Base-by-base conservation (phyloP, 1,284 basidiomycete genomes). In the Malassezia globosa region DNA sequence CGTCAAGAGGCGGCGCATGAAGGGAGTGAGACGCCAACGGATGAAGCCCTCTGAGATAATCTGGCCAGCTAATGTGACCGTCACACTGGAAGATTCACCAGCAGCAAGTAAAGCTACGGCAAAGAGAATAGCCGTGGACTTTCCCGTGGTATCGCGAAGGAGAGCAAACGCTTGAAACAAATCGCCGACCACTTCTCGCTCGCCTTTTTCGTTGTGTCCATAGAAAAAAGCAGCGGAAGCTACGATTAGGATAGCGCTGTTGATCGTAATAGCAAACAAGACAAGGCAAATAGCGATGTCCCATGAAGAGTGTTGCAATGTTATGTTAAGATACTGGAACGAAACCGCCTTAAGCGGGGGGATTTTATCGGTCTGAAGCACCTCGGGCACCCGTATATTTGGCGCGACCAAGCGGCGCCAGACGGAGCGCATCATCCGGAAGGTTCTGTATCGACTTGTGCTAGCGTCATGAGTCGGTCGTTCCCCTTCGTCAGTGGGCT, bases 1-100 rank as follows among this genome's bases (percentile, higher is more conserved):
- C 1, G 92, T 97, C 42, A 88, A 61, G 4, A 92, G 72, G 7
- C 90, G 81, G 7, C 90, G 81, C 35, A 85, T 64, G 37, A 86
- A 77, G 10, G 88, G 85, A 48, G 85, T 84, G 40, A 87, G 79
- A 44, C 79, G 79, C 90, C 90, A 96, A 49, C 81, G 80, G 54
- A 97, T 78, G 73, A 95, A 94, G 0, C 92, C 92, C 73, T 96
- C 92, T 0, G 83, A 84, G 26, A 96, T 84, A 37, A 89, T 82
- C 73, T 96, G 78, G 0, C 90, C 92, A 0, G 88, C 85, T 10
- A 96, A 78, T 0, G 89, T 96, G 6, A 87, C 89, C 1, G 94
- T 86, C 54, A 96, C 81, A 7, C 84, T 87, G 0, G 92, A 86
- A 57, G 85, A 87, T 76, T 96, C 88, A 3, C 90, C 90, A 0